These are phyloP conservation scores for Blastomyces silverae DNA, from an alignment of 2,329 filamentous ascomycete genomes.

Conservation along the genomic window DNA sequence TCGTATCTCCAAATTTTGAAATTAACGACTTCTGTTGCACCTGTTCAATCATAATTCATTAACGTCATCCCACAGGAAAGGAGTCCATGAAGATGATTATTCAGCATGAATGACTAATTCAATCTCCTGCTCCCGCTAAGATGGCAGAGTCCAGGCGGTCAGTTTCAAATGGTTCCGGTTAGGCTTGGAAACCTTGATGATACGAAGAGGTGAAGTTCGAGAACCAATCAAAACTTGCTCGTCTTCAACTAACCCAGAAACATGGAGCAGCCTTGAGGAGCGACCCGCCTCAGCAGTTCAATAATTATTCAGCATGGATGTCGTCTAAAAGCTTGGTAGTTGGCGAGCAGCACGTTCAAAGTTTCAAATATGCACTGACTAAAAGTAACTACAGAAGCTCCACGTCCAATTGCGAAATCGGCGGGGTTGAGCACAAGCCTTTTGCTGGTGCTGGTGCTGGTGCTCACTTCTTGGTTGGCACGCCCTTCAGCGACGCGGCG, in stretches of 20 bases:
- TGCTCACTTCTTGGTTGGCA: background rate
- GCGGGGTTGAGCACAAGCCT: background rate
- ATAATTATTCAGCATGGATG: too few relatives aligned
- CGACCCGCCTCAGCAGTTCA: background rate
- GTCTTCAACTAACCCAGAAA: background rate
- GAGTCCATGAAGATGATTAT: background rate
- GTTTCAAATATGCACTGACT: background rate
- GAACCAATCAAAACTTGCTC: too few relatives aligned
- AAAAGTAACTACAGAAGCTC: background rate
- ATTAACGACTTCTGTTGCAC: background rate
- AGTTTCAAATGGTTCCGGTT: too few relatives aligned
- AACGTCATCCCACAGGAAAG: background rate
- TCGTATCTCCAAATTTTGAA: background rate
- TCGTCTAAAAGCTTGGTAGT: background rate
- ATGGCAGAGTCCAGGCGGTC: too few relatives aligned
- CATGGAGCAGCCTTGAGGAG: background rate
- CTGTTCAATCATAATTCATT: background rate
- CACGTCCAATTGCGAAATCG: background rate
- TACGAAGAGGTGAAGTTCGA: background rate
- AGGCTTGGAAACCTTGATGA: too few relatives aligned
- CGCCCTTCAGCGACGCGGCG: background rate
- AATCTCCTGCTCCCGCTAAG: background rate
- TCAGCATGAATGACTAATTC: background rate
- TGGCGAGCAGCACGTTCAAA: too few relatives aligned
- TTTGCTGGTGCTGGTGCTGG: background rate